Evolutionary conservation across 139 green algal species (phyloP), one percentile per base, ranked within the genome.

Genomic region (Chlamydomonas sphaeroides): DNA sequence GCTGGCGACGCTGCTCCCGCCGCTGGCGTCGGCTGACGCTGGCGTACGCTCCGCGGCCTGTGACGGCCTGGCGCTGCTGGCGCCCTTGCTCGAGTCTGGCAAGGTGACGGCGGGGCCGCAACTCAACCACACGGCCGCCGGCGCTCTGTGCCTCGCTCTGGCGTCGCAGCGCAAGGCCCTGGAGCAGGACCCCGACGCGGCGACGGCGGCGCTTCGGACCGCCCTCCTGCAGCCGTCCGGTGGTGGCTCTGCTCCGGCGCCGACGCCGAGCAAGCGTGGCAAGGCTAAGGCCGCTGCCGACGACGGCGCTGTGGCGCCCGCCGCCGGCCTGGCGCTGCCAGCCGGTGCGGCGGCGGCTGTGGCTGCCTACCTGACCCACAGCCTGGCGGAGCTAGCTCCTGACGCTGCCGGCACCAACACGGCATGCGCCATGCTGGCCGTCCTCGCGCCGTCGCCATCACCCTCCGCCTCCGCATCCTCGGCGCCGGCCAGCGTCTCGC

Each of bases 1-100:
- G 75, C 17, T 84, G 48, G 48, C 62, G 6, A 76, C 49, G 33
- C 65, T 84, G 15, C 65, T 84, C 17, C 1, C 65, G 15, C 65
- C 77, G 33, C 49, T 75, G 26, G 33, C 45, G 0, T n/a, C 5
- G 14, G 6, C 48, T 0, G 65, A 74, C 7, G 42, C 61, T 2
- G 23, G 2, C 0, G 77, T 84, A 0, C 65, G 77, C 5, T 45
- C 48, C 11, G 77, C 77, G 28, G 77, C 65, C 11, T 67, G 48
- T 48, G 65, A 84, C 35, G 57, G 49, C 33, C 33, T 84, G 48
- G 10, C 26, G 18, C 42, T 35, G 35, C 45, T 67, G 77, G 35
- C 5, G 23, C 3, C 45, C 25, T 59, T 81, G 39, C 41, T 81
- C 0, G 25, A n/a, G 2, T 1, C 48, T 1, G 49, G 18, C 62